Base-by-base conservation (phyloP, 305 asterid genomes). In the Fraxinus dipetala region DNA sequence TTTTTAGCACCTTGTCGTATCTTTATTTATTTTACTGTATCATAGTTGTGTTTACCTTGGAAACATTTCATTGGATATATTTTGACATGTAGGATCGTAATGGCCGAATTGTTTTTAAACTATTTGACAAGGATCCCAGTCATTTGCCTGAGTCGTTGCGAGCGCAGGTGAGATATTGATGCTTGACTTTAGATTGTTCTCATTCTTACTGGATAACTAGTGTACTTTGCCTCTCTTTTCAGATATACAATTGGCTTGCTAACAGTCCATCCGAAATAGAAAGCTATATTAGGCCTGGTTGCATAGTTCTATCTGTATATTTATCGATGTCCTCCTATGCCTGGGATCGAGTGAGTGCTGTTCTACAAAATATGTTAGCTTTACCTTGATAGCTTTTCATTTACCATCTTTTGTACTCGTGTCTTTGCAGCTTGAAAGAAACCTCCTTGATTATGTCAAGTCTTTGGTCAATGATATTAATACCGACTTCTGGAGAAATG, bases 121-220 rank as follows among this genome's bases (percentile, higher is more conserved):
- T 94, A 85, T 94, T 94, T 86, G 97, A 91, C 88, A 94, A 94
- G 91, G 95, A 94, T 88, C 98, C 98, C 30, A 88, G 97, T 84
- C 94, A 94, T 76, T 87, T 94, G 86, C 98, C 97, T 3, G 93
- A 89, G 16, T 80, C 97, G 82, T 86, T 94, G 67, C 89, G 93
- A 51, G 40, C 88, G 32, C 94, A 91, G 94, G 98, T 93, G 38
- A 84, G 85, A 75, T 45, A 75, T 79, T 81, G 30, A 79, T 85
- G 35, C 35, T 79, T 87, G 59, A 48, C 54, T 67, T 54, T 43
- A 35, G 48, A 51, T 65, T 26, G 61, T 38, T 79, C 76, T 63
- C 34, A 40, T 59, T 84, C 81, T 16, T 79, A 43, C 48, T 85
- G 69, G 79, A 77, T 26, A 0, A 35, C 22, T 35, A 56, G 45